A percentile compares a stretch with the other conserved stretches of the same genome.
Conservation (phyloP, 371 early-diverging fungal genomes). For the Nematocida ironsii region DNA sequence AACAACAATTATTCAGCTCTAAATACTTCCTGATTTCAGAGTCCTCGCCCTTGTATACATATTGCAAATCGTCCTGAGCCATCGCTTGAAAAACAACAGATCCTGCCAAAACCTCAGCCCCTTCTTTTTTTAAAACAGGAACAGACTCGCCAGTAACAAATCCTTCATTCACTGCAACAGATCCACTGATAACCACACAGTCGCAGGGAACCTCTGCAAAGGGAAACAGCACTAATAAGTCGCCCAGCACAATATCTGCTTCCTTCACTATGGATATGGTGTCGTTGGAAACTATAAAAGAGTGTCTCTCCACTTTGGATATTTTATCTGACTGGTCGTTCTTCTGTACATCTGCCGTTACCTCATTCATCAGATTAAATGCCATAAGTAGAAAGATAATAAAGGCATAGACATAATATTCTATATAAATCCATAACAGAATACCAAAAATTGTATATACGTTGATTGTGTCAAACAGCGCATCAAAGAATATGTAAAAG, state of each 20-base stretch:
- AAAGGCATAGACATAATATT: conserved; percentile 62
- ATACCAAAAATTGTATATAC: conserved; percentile 62
- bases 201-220: conserved; percentile 79
- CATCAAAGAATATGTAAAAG: conserved; percentile 45
- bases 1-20: conserved; percentile 64
- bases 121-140: conserved; percentile 76
- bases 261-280: conserved; percentile 38
- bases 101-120: conserved; percentile 55
- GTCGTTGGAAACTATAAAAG: conserved; percentile 54
- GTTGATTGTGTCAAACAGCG: conserved; percentile 39
- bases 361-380: conserved; percentile 56
- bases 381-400: conserved; percentile 60
- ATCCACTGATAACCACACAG: conserved; percentile 84
- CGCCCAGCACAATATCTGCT: conserved; percentile 62
- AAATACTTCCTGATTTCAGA: conserved; percentile 15
- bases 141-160: conserved; percentile 95
- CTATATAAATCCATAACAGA: conserved; percentile 59
- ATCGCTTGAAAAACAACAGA: conserved; percentile 54
- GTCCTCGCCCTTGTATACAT: not conserved
- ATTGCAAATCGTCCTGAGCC: not conserved
- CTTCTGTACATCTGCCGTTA: conserved; percentile 43
- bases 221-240: conserved; percentile 60
- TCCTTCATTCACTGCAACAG: conserved; percentile 91
- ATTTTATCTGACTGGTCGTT: conserved; percentile 49
- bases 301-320: conserved; percentile 18